Evolutionary conservation across 306 rosid genomes (phyloP), one percentile per base, ranked within the genome.

Genomic region (Citrullus amarus): DNA sequence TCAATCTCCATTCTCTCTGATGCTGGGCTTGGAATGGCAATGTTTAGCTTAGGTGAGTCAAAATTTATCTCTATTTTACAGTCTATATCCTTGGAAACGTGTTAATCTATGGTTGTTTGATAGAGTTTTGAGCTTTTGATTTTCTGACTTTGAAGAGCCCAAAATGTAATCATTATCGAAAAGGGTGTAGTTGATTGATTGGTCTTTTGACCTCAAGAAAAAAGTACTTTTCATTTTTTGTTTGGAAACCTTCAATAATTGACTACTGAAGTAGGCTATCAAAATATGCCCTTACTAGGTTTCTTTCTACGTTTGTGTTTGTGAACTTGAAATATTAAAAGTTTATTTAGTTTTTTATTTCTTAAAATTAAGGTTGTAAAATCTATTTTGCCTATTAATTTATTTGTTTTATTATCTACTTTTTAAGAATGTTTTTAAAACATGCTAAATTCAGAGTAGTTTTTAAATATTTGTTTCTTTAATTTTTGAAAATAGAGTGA

Each of bases 11-110:
- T 79, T 34, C 81, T 79, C 36, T 79, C 81, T 28, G 81, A 79
- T 79, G 81, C 81, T 38, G 81, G 81, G 6, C 81, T 79, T 7
- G 81, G 81, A 66, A 79, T 79, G 81, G 81, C 81, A 10, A 79
- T 79, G 81, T 79, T 79, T 17, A 79, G 81, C 66, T 55, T 79
- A 79, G 81, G 81, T 79, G 56, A 79, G 81, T 38, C 53, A 63
- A n/a, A 12, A n/a, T 22, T 12, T 2, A 71, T 46, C 36, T 17
- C 25, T 0, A 51, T 0, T 43, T 39, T 12, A 20, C 10, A 25
- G 43, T 69, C 44, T 46, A 20, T 41, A 36, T 63, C 56, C n/a
- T 12, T 6, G 5, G 4, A 55, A 55, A 55, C 25, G 59, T 55
- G 59, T 55, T 55, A 7, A 7, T 55, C 43, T 1, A 32, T 30